Base-by-base conservation (phyloP, 495 filamentous ascomycete species). In the Xylaria scruposa region DNA sequence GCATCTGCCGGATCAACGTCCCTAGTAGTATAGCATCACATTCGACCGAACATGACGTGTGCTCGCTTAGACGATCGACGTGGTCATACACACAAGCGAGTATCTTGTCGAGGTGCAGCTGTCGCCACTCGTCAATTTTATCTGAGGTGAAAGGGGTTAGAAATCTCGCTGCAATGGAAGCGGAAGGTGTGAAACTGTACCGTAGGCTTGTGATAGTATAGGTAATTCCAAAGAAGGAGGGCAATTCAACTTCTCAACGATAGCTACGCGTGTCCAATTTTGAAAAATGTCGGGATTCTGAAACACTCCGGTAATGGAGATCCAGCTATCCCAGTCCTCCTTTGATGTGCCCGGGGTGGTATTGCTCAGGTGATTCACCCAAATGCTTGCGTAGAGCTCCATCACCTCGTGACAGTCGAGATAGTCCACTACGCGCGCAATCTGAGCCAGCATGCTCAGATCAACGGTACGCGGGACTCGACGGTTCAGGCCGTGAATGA, bases 371-470 rank as follows among this genome's bases (percentile, higher is more conserved):
- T 68, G 51, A 15, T 56, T 24, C 70, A 77, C 81, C 86, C 88
- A 90, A 10, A 80, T 77, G 15, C 85, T 81, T 21, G 79, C 78
- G 58, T 83, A 85, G 6, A 86, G 63, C 67, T 80, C 74, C 6
- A 88, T 70, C 1, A 77, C 81, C 29, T 87, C 85, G 19, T 78
- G 78, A 67, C 86, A 84, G 42, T 83, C 74, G 69, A 89, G 89
- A 58, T 83, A 83, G 71, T 90, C 87, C 13, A 86, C 82, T 36
- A 89, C 74, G 12, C 85, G 78, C 42, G 85, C 82, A 58, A 90
- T 77, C 72, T 87, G 80, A 1, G 84, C 82, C 8, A 90, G 81
- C 46, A 82, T 82, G 7, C 86, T 81, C 4, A 89, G 70, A n/a
- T 76, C 75, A 1, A 88, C 49, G 1, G 74, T 63, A 15, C 74